Percentiles rank a stretch among this genome's conserved stretches.
Conservation (phyloP, 495 filamentous ascomycete genomes). For the Talaromyces proteolyticus region DNA sequence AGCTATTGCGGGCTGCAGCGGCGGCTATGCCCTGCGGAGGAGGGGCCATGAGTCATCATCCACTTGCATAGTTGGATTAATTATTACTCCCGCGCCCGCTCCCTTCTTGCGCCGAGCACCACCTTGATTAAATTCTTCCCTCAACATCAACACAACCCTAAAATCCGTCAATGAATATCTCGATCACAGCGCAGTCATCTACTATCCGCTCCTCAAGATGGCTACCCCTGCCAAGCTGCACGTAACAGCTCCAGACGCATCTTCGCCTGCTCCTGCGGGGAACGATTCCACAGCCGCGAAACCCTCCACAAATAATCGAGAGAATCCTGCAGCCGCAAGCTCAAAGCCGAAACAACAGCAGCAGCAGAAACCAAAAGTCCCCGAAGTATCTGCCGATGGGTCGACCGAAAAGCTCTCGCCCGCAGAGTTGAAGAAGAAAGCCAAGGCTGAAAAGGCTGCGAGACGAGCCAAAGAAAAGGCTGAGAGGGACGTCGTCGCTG, state of each 20-base stretch:
- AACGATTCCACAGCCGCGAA: neutral
- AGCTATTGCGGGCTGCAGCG: too few species aligned
- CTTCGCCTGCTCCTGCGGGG: neutral
- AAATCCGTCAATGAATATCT: neutral
- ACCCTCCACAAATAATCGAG: neutral
- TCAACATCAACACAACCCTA: neutral
- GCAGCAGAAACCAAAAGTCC: slow-evolving; percentile 19
- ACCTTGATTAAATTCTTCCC: too few species aligned
- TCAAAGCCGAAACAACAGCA: slow-evolving; percentile 21
- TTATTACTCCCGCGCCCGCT: too few species aligned
- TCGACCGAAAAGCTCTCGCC: slow-evolving; percentile 45
- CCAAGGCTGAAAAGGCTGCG: slow-evolving; percentile 74
- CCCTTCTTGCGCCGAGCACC: too few species aligned
- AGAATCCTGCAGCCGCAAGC: slow-evolving; percentile 11
- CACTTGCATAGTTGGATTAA: too few species aligned
- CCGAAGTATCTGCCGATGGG: slow-evolving; percentile 5
- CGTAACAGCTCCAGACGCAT: slow-evolving; percentile 15
- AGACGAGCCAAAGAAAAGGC: slow-evolving; percentile 59
- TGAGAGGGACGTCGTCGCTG: slow-evolving; percentile 34
- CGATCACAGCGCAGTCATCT: neutral
- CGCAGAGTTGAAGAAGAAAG: slow-evolving; percentile 69
- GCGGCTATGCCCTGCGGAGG: too few species aligned
- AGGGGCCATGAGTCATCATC: too few species aligned
- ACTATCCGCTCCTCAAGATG: neutral
- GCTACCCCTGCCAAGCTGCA: slow-evolving; percentile 6